Base-by-base conservation (phyloP, 768 basidiomycete species). In the Clitopilus passeckerianus region DNA sequence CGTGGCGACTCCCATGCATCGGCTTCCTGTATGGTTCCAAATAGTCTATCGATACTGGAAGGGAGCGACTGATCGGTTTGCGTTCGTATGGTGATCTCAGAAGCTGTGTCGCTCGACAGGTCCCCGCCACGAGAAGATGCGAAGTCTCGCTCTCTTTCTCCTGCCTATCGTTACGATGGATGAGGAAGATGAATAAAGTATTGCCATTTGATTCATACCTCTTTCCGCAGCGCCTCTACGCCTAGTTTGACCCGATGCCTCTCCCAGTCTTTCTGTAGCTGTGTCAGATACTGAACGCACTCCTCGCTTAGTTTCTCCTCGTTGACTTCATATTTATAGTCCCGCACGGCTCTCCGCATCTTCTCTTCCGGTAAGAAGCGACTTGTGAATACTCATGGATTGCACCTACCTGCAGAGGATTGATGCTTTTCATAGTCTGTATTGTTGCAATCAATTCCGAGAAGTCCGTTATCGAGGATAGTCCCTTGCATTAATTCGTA, bases 221-320 rank as follows among this genome's bases (percentile, higher is more conserved):
- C 91, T 73, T 87, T 90, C 60, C 90, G 86, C 34, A 94, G 75
- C 8, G 88, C 87, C 66, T 93, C 89, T 8, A 96, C 93, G 3
- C 93, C 91, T 33, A 91, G 76, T 68, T 93, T 91, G 33, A 95
- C 86, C 46, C 94, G 80, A 70, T 93, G 89, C 59, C 92, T 79
- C 72, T 99, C 96, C 96, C 96, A 99, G 69, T 98, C 95, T 68
- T 93, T 95, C 74, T 98, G 95, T 8, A 99, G 77, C 66, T 98
- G 96, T 2, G 86, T 90, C 24, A 98, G 82, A 66, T 98, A 98
- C 74, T 97, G 93, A 37, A 85, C 79, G 68, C 96, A 98, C 71
- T 99, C 97, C 22, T 98, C 95, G 2, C 87, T 90, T 93, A 99
- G 97, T 61, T 81, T 82, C 0, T 86, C 81, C 72, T 99, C 97